Base-by-base conservation (phyloP, 106 monocot species). In the Allium fistulosum region DNA sequence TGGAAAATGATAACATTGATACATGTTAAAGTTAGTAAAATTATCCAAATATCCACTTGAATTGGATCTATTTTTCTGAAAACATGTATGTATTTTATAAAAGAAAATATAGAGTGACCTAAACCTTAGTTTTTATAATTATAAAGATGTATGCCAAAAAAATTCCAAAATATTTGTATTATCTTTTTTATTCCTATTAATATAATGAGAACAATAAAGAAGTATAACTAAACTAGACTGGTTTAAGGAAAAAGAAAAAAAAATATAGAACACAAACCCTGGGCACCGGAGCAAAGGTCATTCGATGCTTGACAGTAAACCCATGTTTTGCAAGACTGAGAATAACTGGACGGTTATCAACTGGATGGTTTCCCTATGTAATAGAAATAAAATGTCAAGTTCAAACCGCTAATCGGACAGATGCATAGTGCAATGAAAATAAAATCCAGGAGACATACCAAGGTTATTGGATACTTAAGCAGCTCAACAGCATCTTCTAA, bases 351-450 rank as follows among this genome's bases (percentile, higher is more conserved):
- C 72, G 71, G 17, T 73, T 69, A 81, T 95, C 94, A 6, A 81
- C 80, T 62, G 94, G 95, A 70, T 95, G 95, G 12, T 86, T 80
- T 64, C 95, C 95, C 95, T 95, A 37, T 37, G 37, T 37, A 37
- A 68, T 63, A 79, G 26, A 5, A 28, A 27, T 46, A 45, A 62
- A 68, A 7, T 17, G 64, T 0, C 6, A 69, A 10, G n/a, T 69
- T 45, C 11, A 69, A 11, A 69, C 8, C 15, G 14, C 55, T 56
- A 17, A 28, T 46, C 1, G 7, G 45, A 10, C 17, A 14, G 45
- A 56, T 69, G n/a, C 5, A 18, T 0, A 17, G 57, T 17, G 1
- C 9, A 66, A 66, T 6, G 1, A 65, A 68, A 57, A 27, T 26
- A 65, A 49, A 65, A 65, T 70, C 9, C 7, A 52, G 55, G 7